These are phyloP conservation scores for Leishmania gerbilli DNA, from an alignment of 208 protist genomes.

Conservation along the genomic window DNA sequence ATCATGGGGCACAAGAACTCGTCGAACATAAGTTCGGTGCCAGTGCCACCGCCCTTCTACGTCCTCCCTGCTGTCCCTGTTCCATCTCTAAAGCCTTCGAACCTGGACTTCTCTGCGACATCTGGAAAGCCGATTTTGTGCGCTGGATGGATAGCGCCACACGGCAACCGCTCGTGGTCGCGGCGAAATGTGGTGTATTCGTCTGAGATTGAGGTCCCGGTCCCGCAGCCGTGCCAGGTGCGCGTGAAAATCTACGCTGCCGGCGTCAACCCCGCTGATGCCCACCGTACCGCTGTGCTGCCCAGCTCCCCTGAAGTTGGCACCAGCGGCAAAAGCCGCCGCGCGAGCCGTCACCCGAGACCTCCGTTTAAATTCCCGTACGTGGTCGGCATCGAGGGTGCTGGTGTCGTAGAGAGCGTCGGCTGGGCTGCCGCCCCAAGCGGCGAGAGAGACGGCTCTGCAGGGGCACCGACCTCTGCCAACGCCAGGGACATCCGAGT, in stretches of 20 bases:
- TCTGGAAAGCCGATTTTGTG: slow-evolving; percentile 37
- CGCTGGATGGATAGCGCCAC: slow-evolving; percentile 36
- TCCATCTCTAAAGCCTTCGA: slow-evolving; percentile 30
- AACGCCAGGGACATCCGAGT: slow-evolving; percentile 29
- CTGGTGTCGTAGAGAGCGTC: slow-evolving; percentile 75
- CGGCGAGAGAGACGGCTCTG: not conserved
- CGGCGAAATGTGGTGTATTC: slow-evolving; percentile 35
- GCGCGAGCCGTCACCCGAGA: slow-evolving; percentile 21
- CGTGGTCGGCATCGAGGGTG: slow-evolving; percentile 63
- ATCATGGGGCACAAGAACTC: slow-evolving; percentile 29
- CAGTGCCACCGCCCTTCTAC: slow-evolving; percentile 17
- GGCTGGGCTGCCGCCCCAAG: slow-evolving; percentile 34
- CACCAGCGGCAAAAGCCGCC: slow-evolving; percentile 7
- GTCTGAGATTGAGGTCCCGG: slow-evolving; percentile 43
- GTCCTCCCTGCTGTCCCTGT: slow-evolving; percentile 19
- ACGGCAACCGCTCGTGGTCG: slow-evolving; percentile 28
- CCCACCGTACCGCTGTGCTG: slow-evolving; percentile 36
- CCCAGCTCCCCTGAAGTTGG: not conserved
- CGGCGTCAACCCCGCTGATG: slow-evolving; percentile 63
- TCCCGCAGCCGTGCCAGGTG: slow-evolving; percentile 51
- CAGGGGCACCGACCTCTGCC: not conserved
- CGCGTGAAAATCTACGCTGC: slow-evolving; percentile 73
- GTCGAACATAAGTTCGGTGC: not conserved
- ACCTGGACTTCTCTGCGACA: slow-evolving; percentile 25
- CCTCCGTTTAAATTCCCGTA: slow-evolving; percentile 54